A percentile compares a stretch with the other conserved stretches of the same genome.
Conservation (phyloP, 371 early-diverging fungal genomes). For the Dinochytrium kinnereticum region DNA sequence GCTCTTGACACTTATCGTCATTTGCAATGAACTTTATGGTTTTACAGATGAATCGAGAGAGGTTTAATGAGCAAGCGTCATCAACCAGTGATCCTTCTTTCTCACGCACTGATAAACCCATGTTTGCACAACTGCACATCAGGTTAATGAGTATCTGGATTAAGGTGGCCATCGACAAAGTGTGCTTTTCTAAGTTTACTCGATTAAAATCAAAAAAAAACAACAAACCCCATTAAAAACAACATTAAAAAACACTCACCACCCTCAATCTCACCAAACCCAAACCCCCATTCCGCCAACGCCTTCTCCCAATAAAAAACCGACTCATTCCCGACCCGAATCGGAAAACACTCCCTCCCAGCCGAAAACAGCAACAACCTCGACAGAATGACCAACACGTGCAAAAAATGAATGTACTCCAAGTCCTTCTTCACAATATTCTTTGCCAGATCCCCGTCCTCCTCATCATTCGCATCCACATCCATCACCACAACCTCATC, state of each 20-base stretch:
- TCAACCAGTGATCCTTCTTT: background rate
- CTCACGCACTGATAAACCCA: slow-evolving; percentile 12
- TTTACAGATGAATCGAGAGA: slow-evolving; percentile 35
- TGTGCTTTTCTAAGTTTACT: slow-evolving; percentile 19
- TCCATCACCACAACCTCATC: slow-evolving; percentile 54
- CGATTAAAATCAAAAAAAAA: no score
- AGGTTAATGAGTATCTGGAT: slow-evolving; percentile 29
- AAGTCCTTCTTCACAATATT: slow-evolving; percentile 35
- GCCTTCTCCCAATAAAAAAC: background rate
- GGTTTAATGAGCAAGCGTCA: slow-evolving; percentile 23
- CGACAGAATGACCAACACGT: slow-evolving; percentile 39
- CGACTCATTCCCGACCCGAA: background rate
- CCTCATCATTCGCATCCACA: slow-evolving; percentile 49
- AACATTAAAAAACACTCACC: background rate
- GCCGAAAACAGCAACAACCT: slow-evolving; percentile 32
- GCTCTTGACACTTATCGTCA: slow-evolving; percentile 19
- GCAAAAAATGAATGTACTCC: slow-evolving; percentile 48
- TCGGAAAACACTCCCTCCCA: slow-evolving; percentile 47
- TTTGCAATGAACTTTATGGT: slow-evolving; percentile 30
- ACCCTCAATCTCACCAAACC: background rate
- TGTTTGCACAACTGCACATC: slow-evolving; percentile 37
- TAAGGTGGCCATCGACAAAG: slow-evolving; percentile 25
- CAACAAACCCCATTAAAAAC: background rate
- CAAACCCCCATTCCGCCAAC: background rate
- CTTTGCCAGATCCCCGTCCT: background rate